Evolutionary conservation across 176 grass and related monocot genomes (phyloP), one percentile per base, ranked within the genome.

Genomic region (Rhynchospora tenuis): DNA sequence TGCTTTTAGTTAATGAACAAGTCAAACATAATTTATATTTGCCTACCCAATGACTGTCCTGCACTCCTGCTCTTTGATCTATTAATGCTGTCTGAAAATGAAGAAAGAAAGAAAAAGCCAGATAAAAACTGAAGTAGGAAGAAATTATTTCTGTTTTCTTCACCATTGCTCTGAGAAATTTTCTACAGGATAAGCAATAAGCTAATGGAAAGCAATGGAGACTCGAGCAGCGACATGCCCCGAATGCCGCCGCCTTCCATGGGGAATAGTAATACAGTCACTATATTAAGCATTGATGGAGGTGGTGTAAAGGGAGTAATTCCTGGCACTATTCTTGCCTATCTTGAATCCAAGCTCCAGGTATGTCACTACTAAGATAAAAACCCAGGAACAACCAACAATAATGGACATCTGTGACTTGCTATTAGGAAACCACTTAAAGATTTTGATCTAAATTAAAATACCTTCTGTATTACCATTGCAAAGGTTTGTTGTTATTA

Each of bases 301-400:
- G 93, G 93, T 1, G 90, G 93, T 6, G 13, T 95, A 20, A 87
- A 90, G 24, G 93, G 93, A 9, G 89, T 95, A 84, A 95, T 95
- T 43, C 93, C 93, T 2, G 93, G 86, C 63, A 87, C 79, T 51
- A 78, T 92, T 81, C 84, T 92, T 4, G 69, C 73, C 8, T 95
- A 85, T 84, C 92, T 95, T 7, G 90, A 92, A 73, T 59, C 81
- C 62, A 79, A 95, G 75, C 73, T 95, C 14, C 90, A 92, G 82
- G 93, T 90, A 85, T 70, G 83, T 45, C 2, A 81, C 38, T 20
- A 11, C 16, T 33, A 33, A 33, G 31, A 33, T 71, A 9, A 71
- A 45, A 44, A 1, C 31, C 31, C 31, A 33, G 1, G 31, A 33
- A 33, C 31, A 33, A 33, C 31, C 31, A 33, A 33, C 2, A 3